Evolutionary conservation across 495 filamentous ascomycete genomes (phyloP), one percentile per base, ranked within the genome.

Genomic region (Elasticomyces elasticus): DNA sequence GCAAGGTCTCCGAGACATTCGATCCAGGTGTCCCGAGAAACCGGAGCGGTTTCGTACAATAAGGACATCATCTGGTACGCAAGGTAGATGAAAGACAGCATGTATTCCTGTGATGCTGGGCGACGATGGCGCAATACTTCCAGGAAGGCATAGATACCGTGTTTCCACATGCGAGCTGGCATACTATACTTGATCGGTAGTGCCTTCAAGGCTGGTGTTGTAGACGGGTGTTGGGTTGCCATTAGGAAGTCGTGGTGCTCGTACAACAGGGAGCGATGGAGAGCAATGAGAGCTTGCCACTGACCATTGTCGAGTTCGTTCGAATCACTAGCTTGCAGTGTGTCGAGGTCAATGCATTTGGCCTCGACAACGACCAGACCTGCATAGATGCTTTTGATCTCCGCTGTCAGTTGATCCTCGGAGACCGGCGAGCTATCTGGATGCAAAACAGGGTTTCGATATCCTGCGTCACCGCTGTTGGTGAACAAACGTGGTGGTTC

Each of bases 221-320:
- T 83, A 0, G 77, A 77, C 0, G 85, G 85, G 58, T 91, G 85
- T 54, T 89, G 85, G 1, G 80, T 83, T 0, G 85, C 86, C 0
- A 91, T 66, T 49, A 92, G 84, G 60, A 91, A 90, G 54, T 89
- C 86, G 55, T 90, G 84, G 54, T 89, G 83, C 52, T 91, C 86
- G 53, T 87, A 77, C 1, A 91, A 67, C 1, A 91, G 65, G 0
- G 84, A 85, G 11, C 81, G 70, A 61, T 92, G 87, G 1, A 89
- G 65, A 3, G 80, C 81, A 51, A 87, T 83, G 12, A 89, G 61
- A 0, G 81, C 80, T 58, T 86, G 82, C 84, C 83, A 89, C 56
- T 89, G 81, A 33, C 80, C 72, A 43, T 75, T 70, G 43, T 73
- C 77, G 1, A 89, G 67, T 17, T 60, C 48, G 7, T 48, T 28